A percentile compares a stretch with the other conserved stretches of the same genome.
These are phyloP conservation scores for Amanita pallidorosea DNA, from an alignment of 768 basidiomycete species.

Conservation along the genomic window DNA sequence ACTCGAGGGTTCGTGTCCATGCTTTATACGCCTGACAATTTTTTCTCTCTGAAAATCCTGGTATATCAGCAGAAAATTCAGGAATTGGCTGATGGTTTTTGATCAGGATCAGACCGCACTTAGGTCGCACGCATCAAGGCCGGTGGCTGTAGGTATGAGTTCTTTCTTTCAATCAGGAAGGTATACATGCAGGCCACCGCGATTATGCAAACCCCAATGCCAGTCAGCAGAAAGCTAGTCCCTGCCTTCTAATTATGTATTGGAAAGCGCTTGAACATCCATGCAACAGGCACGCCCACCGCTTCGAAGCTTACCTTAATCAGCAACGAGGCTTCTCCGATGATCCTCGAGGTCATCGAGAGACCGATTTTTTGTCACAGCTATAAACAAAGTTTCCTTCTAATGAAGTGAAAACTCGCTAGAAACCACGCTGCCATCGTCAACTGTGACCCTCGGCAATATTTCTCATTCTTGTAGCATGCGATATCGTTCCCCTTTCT, in stretches of 20 bases:
- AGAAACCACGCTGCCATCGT: not conserved
- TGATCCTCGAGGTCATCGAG: not conserved
- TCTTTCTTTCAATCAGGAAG: not conserved
- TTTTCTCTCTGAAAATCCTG: conserved; percentile 9
- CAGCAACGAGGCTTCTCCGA: not conserved
- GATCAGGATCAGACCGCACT: conserved; percentile 8
- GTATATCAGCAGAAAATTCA: conserved; percentile 7
- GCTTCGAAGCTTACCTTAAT: not conserved
- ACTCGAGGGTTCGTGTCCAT: conserved; percentile 2
- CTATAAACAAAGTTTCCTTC: not conserved
- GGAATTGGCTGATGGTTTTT: conserved; percentile 6
- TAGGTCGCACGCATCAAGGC: conserved; percentile 6
- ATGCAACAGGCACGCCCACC: not conserved
- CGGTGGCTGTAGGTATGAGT: not conserved
- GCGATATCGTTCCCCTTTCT: not conserved
- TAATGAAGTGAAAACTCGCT: not conserved
- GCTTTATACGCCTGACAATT: conserved; percentile 5
- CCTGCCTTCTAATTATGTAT: not conserved
- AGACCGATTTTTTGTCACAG: not conserved
- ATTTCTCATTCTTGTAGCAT: not conserved
- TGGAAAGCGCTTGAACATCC: not conserved
- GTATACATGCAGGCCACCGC: not conserved
- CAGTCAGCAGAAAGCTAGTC: not conserved
- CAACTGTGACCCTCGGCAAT: not conserved
- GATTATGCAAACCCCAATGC: not conserved